Base-by-base conservation (phyloP, 768 basidiomycete species). In the Lactarius akahatsu region DNA sequence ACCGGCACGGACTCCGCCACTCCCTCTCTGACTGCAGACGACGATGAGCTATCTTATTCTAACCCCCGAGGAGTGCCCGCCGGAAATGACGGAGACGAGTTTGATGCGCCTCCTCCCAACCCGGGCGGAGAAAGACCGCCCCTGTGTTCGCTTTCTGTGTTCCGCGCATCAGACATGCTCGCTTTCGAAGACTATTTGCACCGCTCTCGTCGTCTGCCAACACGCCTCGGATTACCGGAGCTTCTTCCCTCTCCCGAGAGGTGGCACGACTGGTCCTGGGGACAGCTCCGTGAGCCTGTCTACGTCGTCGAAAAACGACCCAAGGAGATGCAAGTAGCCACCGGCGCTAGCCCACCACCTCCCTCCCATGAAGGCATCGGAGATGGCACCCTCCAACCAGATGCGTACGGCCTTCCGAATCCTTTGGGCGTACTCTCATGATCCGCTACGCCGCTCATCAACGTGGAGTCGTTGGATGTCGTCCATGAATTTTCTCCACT, bases 241-340 rank as follows among this genome's bases (percentile, higher is more conserved):
- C 69, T 70, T 18, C 47, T 61, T 45, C 63, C 61, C 18, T 40
- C 69, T 23, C 68, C 69, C 3, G 64, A 62, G 36, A 60, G 36
- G 45, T 70, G 69, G 69, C 68, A 69, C 38, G 69, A 69, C 28
- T 70, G 69, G 69, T 70, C 69, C 32, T 70, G 69, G 69, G 63
- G 64, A 55, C 67, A 56, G 38, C 68, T 70, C 52, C 61, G 64
- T 36, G 63, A 63, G n/a, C 68, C 69, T 36, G 69, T 70, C 52
- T 70, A 69, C 23, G 69, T 65, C 26, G 62, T 70, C 52, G 34
- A 55, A 28, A 50, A 69, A 15, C 61, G 61, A 13, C 55, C 68
- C 20, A 57, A 62, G 23, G 56, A 36, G 32, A 28, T 34, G 26
- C 64, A 50, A 40, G 64, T 28, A 13, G 36, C 45, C 23, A 47